Base-by-base conservation (phyloP, 176 grass and related monocot genomes). In the Eragrostis nindensis region DNA sequence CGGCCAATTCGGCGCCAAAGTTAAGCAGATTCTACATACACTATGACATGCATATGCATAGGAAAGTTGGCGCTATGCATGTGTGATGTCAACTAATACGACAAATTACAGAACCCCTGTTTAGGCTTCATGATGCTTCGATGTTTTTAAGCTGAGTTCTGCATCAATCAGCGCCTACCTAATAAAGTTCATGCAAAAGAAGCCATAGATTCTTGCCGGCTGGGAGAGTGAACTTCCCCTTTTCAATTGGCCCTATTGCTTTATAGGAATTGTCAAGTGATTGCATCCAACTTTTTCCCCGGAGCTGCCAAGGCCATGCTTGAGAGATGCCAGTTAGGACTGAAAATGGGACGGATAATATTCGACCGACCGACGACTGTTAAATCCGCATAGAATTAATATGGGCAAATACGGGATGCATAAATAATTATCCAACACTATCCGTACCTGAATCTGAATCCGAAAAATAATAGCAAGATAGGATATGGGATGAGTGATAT, bases 31-130 rank as follows among this genome's bases (percentile, higher is more conserved):
- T 78, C 75, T 48, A 24, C 30, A 5, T 5, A 61, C 24, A 27
- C 24, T 26, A 26, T 30, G 5, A 39, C 30, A 40, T 19, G 15
- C 17, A n/a, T 13, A 41, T 48, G 70, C 70, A 73, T 53, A 59
- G 61, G 25, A 17, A 61, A 5, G 16, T 5, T 65, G 32, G 32
- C 10, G 32, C 26, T 9, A n/a, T 84, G 43, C 54, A 50, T 84
- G 82, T 42, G 45, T 66, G 48, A 73, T 73, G 76, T 79, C 83
- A 65, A 65, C 67, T 65, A 73, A 85, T 85, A 85, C 83, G 83
- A 73, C 83, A 79, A 60, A 13, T 26, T 5, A 52, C 24, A 11
- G 40, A 43, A 24, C 8, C 15, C 27, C 32, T 25, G n/a, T 22
- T 47, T 62, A 62, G 21, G 61, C 8, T 54, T 17, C 61, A 32